Evolutionary conservation across 371 early-diverging fungal genomes (phyloP).

Genomic region (Rhizopus microsporus): DNA sequence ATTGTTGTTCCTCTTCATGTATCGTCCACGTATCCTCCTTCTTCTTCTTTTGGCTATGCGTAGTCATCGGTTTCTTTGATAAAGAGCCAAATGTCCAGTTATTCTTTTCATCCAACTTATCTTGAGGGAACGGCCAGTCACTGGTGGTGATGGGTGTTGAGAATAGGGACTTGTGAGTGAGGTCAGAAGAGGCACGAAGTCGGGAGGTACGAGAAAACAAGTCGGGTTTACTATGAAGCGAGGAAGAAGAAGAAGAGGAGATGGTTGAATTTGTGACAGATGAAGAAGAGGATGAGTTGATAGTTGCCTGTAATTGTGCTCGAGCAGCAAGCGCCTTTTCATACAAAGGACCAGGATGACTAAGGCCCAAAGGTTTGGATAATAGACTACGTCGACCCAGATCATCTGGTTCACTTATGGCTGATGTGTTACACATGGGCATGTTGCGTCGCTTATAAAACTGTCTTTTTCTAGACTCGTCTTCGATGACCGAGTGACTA

Average conservation of each 20-base stretch:
- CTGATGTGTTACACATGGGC: slow-evolving; percentile 32
- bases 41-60: slow-evolving; percentile 16
- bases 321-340: slow-evolving; percentile 47
- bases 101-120: neutral
- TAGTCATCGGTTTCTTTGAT: slow-evolving; percentile 20
- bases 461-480: slow-evolving; percentile 38
- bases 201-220: slow-evolving; percentile 14
- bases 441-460: slow-evolving; percentile 31
- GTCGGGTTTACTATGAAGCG: slow-evolving; percentile 16
- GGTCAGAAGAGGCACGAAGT: slow-evolving; percentile 17
- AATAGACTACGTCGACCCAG: slow-evolving; percentile 37
- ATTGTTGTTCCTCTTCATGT: slow-evolving; percentile 20
- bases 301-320: slow-evolving; percentile 40
- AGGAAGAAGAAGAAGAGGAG: slow-evolving; percentile 22
- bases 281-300: slow-evolving; percentile 13
- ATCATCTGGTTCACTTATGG: slow-evolving; percentile 51
- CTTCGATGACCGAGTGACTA: slow-evolving; percentile 15
- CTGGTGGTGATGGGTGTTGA: neutral
- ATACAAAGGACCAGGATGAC: slow-evolving; percentile 36
- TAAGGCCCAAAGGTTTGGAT: slow-evolving; percentile 30
- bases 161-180: slow-evolving; percentile 16
- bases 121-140: slow-evolving; percentile 43
- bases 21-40: slow-evolving; percentile 24
- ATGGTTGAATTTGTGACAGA: slow-evolving; percentile 15
- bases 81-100: slow-evolving; percentile 39